Evolutionary conservation across 495 filamentous ascomycete species (phyloP), one percentile per base, ranked within the genome.

Genomic region (Neurospora tetrasperma): DNA sequence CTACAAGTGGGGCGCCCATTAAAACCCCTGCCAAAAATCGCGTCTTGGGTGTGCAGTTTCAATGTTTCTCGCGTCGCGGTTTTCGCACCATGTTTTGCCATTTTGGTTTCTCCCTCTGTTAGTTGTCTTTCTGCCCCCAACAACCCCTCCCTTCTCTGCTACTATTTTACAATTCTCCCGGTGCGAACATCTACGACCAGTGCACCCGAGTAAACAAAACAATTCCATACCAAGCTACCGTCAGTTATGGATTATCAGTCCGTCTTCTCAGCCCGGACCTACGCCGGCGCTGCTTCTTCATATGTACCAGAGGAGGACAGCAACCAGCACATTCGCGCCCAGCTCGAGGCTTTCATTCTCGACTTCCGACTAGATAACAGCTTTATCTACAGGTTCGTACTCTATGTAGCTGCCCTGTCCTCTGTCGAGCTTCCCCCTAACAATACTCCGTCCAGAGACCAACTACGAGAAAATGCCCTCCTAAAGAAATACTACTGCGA

Each of bases 401-500:
- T 35, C 54, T 94, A 83, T 42, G 80, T 59, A 3, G 4, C 48
- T 20, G 42, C n/a, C 4, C 35, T 73, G 0, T 18, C n/a, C 12
- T 11, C 27, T 69, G 43, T 39, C 69, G 5, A 46, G 6, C 10
- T 23, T 54, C 46, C 10, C 23, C 27, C 3, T 66, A 66, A 66
- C 54, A 38, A 35, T 27, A 66, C 12, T 8, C 27, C 27, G 6
- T 71, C 40, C 76, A 97, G 96, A 85, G 96, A 99, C 78, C 96
- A 97, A 84, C 87, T 99, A 72, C 90, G 94, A 74, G 94, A 98
- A 78, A 98, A 99, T 84, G 94, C 94, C 41, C 87, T 99, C 0
- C 89, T 97, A 14, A 97, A 97, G 80, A 92, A 95, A 77, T 98
- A 94, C 82, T 97, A 91, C 83, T 98, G 96, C 83, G 96, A 99